Evolutionary conservation across 148 eudicot genomes (phyloP).

Genomic region (Camellia japonica): DNA sequence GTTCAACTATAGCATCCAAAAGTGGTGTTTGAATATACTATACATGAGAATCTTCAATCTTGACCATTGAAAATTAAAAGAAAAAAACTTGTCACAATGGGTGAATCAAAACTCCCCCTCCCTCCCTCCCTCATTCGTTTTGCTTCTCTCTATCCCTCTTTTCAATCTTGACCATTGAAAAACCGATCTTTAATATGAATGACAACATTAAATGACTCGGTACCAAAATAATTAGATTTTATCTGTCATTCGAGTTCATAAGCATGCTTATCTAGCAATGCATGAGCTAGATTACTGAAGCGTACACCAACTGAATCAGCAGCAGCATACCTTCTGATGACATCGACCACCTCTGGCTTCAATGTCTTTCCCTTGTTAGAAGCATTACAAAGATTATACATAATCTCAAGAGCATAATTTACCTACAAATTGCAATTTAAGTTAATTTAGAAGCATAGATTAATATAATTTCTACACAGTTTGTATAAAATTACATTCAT

Average conservation of each 20-base stretch:
- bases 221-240: neutral
- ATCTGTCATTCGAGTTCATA: neutral
- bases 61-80: no score
- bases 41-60: no score
- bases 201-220: neutral
- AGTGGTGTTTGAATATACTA: no score
- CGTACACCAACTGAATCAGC: slow-evolving; percentile 26
- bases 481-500: neutral
- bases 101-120: no score
- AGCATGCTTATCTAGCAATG: slow-evolving; percentile 25
- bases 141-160: no score
- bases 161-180: no score
- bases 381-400: slow-evolving; percentile 27
- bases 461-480: neutral
- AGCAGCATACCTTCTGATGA: slow-evolving; percentile 26
- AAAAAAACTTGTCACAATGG: no score
- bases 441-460: neutral
- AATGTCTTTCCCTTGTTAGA: slow-evolving; percentile 24
- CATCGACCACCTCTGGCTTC: slow-evolving; percentile 28
- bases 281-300: slow-evolving; percentile 26
- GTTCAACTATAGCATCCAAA: no score
- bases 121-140: no score
- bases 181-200: neutral
- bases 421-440: slow-evolving; percentile 13
- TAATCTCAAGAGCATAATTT: slow-evolving; percentile 27